Conservation (phyloP, 352 stramenopile genomes). For the Blastocystis sp. region DNA sequence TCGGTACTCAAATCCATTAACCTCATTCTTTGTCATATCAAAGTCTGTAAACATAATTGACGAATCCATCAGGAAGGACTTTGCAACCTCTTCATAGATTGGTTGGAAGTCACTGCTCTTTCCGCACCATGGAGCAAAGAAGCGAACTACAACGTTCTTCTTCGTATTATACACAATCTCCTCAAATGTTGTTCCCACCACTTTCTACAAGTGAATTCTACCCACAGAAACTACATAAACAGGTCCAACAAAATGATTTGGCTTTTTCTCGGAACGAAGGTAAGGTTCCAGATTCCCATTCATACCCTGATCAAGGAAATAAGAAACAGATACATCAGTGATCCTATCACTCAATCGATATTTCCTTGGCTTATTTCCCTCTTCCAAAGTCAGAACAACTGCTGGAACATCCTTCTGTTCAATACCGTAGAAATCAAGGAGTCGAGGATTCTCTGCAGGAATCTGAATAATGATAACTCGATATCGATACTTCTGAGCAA, state of each 20-base stretch:
- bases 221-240: not conserved
- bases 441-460: slow-evolving; percentile 32
- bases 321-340: not conserved
- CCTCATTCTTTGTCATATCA: slow-evolving; percentile 53
- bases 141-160: slow-evolving; percentile 35
- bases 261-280: slow-evolving; percentile 29
- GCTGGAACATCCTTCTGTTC: not conserved
- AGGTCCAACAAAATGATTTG: not conserved
- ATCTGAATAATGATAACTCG: slow-evolving; percentile 12
- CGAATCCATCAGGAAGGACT: not conserved
- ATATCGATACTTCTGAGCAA: not conserved
- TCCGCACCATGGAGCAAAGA: slow-evolving; percentile 11
- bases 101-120: slow-evolving; percentile 47
- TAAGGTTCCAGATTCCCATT: not conserved
- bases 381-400: not conserved
- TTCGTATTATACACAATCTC: not conserved
- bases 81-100: not conserved
- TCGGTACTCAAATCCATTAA: not conserved
- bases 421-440: slow-evolving; percentile 44
- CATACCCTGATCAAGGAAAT: slow-evolving; percentile 4
- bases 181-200: slow-evolving; percentile 26
- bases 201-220: not conserved
- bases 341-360: not conserved
- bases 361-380: not conserved
- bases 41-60: slow-evolving; percentile 1